A percentile compares a stretch with the other conserved stretches of the same genome.
Evolutionary conservation across 1,139 yeast genomes (phyloP).

Genomic region (Geotrichum australiense): DNA sequence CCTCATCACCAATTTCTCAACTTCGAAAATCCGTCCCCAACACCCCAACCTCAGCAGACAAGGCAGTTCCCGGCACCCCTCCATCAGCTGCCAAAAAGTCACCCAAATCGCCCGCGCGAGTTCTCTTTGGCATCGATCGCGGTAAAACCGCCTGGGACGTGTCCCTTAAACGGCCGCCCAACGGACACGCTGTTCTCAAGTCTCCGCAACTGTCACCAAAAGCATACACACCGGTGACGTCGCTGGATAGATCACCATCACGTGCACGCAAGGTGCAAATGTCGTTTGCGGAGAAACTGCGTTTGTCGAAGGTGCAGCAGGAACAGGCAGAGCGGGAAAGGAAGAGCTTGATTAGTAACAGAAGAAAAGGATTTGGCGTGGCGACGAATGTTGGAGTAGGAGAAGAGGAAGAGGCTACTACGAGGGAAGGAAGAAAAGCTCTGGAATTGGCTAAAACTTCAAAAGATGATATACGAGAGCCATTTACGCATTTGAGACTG

Average conservation of each 20-base stretch:
- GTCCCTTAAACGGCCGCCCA: conserved; percentile 15
- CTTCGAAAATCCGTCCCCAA: no score
- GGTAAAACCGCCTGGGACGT: conserved; percentile 18
- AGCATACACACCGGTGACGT: conserved; percentile 1
- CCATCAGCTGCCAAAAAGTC: no score
- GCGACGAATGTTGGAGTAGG: conserved; percentile 9
- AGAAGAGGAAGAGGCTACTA: neutral
- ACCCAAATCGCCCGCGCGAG: conserved; percentile 16
- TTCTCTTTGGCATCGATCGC: conserved; percentile 15
- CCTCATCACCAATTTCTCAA: no score
- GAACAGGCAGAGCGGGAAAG: neutral
- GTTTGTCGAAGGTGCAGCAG: conserved; percentile 1
- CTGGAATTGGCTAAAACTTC: conserved; percentile 34
- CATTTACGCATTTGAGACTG: conserved; percentile 21
- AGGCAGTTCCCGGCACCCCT: no score
- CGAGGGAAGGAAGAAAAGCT: conserved; percentile 6
- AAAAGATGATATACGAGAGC: conserved; percentile 25
- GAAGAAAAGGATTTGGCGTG: conserved; percentile 10
- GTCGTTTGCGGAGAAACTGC: conserved; percentile 13
- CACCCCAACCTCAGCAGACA: no score
- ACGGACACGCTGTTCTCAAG: conserved; percentile 2
- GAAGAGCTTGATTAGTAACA: conserved; percentile 8
- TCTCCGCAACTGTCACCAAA: conserved; percentile 10
- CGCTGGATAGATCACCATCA: conserved; percentile 3
- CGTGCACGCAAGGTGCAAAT: neutral